Evolutionary conservation across 768 basidiomycete genomes (phyloP), one percentile per base, ranked within the genome.

Genomic region (Clavulina sp.): DNA sequence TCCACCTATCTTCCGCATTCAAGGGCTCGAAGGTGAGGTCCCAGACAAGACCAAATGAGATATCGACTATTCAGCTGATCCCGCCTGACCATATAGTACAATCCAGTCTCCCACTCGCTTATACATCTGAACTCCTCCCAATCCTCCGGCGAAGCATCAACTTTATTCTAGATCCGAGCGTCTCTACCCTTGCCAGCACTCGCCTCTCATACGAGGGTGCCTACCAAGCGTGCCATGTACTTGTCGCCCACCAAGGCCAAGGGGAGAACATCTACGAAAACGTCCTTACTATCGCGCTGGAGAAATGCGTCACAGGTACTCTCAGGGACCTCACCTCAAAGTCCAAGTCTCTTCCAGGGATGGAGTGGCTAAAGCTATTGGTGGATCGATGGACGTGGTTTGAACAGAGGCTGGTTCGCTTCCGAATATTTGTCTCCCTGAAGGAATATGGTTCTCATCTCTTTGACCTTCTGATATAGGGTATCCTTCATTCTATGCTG

Each of bases 331-430:
- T 26, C 28, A 41, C 19, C 18, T 41, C 3, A 41, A 16, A 54
- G 16, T 70, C 31, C n/a, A 16, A 54, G 16, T 70, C 68, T 21
- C 36, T 38, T 13, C 13, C 13, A 13, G 43, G 26, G 13, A 46
- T 75, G 26, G 63, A 64, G 0, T 88, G 84, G 80, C 62, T 86
- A 3, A 57, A 54, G 0, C 64, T 65, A n/a, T 76, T 87, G 51
- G 76, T 76, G 4, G 60, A 65, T 6, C 62, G 65, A 1, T 80
- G 77, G 59, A 66, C 68, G 24, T 81, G 79, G 78, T 85, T 80
- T 41, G 75, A 81, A 56, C 62, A 63, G 31, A 71, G 75, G 60
- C 69, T 84, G 56, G 81, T 83, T 61, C 63, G 76, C 71, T 19
- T 38, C 34, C 34, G 9, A 46, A 6, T 21, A 16, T n/a, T 19